Base-by-base conservation (phyloP, 257 asterid species). In the Primulina eburnea region DNA sequence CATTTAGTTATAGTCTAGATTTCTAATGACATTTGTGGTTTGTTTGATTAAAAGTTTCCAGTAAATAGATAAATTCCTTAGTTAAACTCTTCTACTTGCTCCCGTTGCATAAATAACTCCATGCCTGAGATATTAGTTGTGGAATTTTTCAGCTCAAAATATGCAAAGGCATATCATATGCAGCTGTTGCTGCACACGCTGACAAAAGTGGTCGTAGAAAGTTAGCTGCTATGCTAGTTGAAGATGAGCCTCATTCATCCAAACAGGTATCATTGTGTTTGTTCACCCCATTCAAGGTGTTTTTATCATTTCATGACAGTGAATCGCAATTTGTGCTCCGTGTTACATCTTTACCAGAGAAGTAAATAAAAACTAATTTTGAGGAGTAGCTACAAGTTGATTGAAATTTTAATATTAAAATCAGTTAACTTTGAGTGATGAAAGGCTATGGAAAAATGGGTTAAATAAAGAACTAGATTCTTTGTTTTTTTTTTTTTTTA, bases 81-180 rank as follows among this genome's bases (percentile, higher is more conserved):
- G 20, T 20, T 53, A 30, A 66, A 30, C 62, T 72, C 60, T 55
- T 62, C 50, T 35, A 53, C 38, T 65, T 61, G 6, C 73, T 12
- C 57, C 26, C 40, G 32, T 67, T 76, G 33, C 53, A 30, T 59
- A 40, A 17, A 68, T 55, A 56, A 55, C n/a, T 65, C 40, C 65
- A 60, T 62, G 33, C 52, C 76, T 84, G 76, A 78, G 69, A 68
- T 71, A 70, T 68, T 68, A 68, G 10, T 70, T 60, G 24, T 81
- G 72, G 70, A 73, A 67, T 78, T 71, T 78, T 71, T 70, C 89
- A 94, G 99, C 86, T 94, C 79, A 94, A 84, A 87, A 77, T 91
- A 76, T 94, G 97, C 89, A 94, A 89, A 83, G 93, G 97, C 67
- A 94, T 94, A 78, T 91, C 99, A 60, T 94, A 91, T 88, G 99